A percentile compares a stretch with the other conserved stretches of the same genome.
Evolutionary conservation across 768 basidiomycete genomes (phyloP).

Genomic region (Dioszegia hungarica): DNA sequence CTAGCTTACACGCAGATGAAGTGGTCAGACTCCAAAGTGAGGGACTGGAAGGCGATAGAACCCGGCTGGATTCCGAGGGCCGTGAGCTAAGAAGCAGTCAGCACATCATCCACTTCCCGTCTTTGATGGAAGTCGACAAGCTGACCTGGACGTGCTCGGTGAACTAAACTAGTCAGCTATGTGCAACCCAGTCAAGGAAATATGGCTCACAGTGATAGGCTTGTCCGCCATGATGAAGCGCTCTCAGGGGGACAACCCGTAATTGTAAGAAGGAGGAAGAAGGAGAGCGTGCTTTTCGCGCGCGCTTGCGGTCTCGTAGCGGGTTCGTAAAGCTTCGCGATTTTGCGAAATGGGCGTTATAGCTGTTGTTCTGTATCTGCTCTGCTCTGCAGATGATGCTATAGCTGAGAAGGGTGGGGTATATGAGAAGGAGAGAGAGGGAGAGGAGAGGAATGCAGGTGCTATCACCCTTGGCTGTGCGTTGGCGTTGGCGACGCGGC

Average conservation of each 20-base stretch:
- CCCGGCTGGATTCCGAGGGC: conserved; percentile 92
- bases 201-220: conserved; percentile 43
- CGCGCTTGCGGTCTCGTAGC: neutral
- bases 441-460: neutral
- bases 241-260: conserved; percentile 5
- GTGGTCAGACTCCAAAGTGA: conserved; percentile 95
- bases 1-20: conserved; percentile 74
- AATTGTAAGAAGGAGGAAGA: neutral
- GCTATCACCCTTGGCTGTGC: too few species aligned
- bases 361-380: too few species aligned
- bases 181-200: neutral
- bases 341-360: too few species aligned
- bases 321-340: neutral
- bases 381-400: too few species aligned
- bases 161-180: conserved; percentile 33
- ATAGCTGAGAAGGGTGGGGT: too few species aligned
- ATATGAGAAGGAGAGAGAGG: neutral
- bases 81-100: conserved; percentile 73
- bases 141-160: conserved; percentile 52
- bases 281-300: neutral
- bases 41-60: conserved; percentile 93
- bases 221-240: conserved; percentile 45
- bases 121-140: neutral
- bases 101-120: conserved; percentile 58
- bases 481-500: too few species aligned